A percentile compares a stretch with the other conserved stretches of the same genome.
These are phyloP conservation scores for Diutina sp. DNA, from an alignment of 1,139 yeast species.

Conservation along the genomic window DNA sequence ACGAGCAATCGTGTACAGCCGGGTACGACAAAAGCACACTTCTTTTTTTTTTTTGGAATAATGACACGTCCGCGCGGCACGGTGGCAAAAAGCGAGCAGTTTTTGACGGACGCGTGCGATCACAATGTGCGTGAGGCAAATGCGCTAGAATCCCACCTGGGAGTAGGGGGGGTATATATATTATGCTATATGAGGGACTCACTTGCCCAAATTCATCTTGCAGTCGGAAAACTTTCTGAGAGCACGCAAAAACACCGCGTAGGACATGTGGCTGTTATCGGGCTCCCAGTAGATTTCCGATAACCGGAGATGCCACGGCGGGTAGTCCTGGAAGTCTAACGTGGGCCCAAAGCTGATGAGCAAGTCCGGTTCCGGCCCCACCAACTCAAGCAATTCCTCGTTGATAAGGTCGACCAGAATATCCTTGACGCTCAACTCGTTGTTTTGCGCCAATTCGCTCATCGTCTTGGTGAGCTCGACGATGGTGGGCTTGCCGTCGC, in stretches of 20 bases:
- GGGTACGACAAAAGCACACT: neutral
- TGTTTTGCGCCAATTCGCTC: constrained; percentile 57
- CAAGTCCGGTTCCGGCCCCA: constrained; percentile 86
- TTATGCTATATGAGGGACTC: constrained; percentile 4
- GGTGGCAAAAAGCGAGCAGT: neutral
- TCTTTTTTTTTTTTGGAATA: neutral
- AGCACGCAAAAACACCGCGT: constrained; percentile 78
- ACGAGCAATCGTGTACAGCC: neutral
- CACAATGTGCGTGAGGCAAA: neutral
- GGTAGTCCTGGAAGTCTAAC: constrained; percentile 83
- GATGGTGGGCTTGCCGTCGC: constrained; percentile 84
- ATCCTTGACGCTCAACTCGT: constrained; percentile 53
- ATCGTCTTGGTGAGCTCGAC: constrained; percentile 81
- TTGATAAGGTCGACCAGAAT: constrained; percentile 66
- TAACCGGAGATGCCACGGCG: constrained; percentile 95
- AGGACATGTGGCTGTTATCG: constrained; percentile 66
- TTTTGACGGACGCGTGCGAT: neutral
- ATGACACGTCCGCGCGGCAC: constrained; percentile 4
- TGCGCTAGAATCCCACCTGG: neutral
- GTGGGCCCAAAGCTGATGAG: constrained; percentile 75
- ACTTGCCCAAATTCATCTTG: constrained; percentile 80
- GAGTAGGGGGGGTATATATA: neutral
- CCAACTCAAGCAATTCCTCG: constrained; percentile 60
- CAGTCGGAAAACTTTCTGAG: constrained; percentile 68
- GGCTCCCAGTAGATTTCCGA: constrained; percentile 88